These are phyloP conservation scores for Mentha longifolia DNA, from an alignment of 257 asterid genomes.

Conservation along the genomic window DNA sequence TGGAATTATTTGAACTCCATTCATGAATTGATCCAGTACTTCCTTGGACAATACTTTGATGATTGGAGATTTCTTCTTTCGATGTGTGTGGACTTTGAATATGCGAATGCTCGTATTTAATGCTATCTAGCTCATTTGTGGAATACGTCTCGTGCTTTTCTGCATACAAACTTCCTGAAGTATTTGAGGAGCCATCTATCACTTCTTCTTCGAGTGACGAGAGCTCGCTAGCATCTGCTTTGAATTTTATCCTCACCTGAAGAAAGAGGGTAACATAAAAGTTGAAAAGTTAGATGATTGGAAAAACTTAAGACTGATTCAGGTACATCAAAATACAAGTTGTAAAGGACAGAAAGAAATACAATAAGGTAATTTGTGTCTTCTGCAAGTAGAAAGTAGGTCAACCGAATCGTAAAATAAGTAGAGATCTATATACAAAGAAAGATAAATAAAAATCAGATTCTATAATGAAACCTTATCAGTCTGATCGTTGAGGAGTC, in stretches of 20 bases:
- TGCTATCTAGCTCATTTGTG: conserved; percentile 54
- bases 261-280: conserved; percentile 26
- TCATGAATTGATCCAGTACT: conserved; percentile 54
- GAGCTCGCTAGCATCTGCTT: conserved; percentile 67
- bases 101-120: conserved; percentile 46
- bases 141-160: conserved; percentile 68
- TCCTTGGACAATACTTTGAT: conserved; percentile 49
- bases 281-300: not conserved
- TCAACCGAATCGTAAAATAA: too few species aligned
- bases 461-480: conserved; percentile 51
- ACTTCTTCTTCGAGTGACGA: conserved; percentile 72
- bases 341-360: too few species aligned
- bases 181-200: conserved; percentile 80
- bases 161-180: conserved; percentile 80
- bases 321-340: not conserved
- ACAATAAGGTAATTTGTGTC: too few species aligned
- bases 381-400: too few species aligned
- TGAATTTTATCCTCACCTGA: conserved; percentile 68
- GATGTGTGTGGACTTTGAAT: conserved; percentile 48
- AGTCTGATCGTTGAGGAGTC: conserved; percentile 46
- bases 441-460: too few species aligned
- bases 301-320: conserved; percentile 5
- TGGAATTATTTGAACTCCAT: conserved; percentile 64
- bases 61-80: conserved; percentile 61
- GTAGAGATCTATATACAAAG: too few species aligned